phyloP scores from a whole-genome alignment of 805 yeast species.

The Candida wancherniae region DNA sequence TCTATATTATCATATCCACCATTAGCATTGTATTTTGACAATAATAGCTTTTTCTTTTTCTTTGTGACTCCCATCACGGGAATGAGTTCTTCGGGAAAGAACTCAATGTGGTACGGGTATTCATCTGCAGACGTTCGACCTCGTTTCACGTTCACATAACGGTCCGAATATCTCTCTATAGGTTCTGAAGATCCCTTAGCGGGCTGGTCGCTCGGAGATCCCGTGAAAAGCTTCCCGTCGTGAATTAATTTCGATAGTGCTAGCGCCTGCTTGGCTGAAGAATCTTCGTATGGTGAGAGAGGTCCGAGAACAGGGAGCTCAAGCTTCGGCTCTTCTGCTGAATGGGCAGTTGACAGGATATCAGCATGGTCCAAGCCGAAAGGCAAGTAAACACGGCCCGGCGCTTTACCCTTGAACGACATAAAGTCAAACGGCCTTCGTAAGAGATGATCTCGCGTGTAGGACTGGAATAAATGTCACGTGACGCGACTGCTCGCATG shows the following conservation, averaged over 20 bases:
- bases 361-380: slow-evolving; percentile 70
- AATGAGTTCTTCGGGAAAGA: slow-evolving; percentile 77
- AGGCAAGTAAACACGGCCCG: slow-evolving; percentile 51
- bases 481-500: no score
- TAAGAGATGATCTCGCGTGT: no score
- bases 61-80: slow-evolving; percentile 62
- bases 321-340: slow-evolving; percentile 39
- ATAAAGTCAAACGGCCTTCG: no score
- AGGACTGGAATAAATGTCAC: no score
- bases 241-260: slow-evolving; percentile 48
- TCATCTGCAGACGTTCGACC: slow-evolving; percentile 70
- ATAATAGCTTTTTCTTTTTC: slow-evolving; percentile 46
- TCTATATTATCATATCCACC: slow-evolving; percentile 37
- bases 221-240: slow-evolving; percentile 67
- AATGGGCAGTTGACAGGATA: slow-evolving; percentile 34
- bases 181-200: slow-evolving; percentile 47
- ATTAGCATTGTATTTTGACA: slow-evolving; percentile 35
- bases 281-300: slow-evolving; percentile 46
- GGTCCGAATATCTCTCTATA: slow-evolving; percentile 76
- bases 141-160: slow-evolving; percentile 64
- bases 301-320: slow-evolving; percentile 65
- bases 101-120: slow-evolving; percentile 65
- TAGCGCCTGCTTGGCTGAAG: slow-evolving; percentile 51
- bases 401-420: slow-evolving; percentile 52
- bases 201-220: slow-evolving; percentile 36